Percentiles rank a stretch among this genome's conserved stretches.
Evolutionary conservation across 2,329 filamentous ascomycete genomes (phyloP).

Genomic region (Cercospora sp.): DNA sequence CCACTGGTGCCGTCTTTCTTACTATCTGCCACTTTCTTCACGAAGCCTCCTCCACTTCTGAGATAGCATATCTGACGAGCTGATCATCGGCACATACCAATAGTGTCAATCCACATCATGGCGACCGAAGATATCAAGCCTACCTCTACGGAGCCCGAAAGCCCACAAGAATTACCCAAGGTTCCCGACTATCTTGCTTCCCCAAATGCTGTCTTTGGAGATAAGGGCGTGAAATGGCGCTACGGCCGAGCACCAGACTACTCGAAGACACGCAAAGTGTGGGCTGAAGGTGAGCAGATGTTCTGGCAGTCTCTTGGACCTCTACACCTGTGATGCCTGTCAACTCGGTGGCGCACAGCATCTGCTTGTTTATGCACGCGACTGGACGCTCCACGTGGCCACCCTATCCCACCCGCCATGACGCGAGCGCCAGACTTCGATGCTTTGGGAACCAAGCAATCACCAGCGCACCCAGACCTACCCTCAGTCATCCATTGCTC

Average conservation of each 20-base stretch:
- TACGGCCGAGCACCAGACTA: slow-evolving; percentile 64
- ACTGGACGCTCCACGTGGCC: slow-evolving; percentile 12
- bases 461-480: neutral
- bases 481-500: neutral
- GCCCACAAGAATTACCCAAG: slow-evolving; percentile 38
- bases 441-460: slow-evolving; percentile 20
- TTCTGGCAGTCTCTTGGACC: neutral
- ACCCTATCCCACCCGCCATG: slow-evolving; percentile 7
- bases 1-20: neutral
- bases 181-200: slow-evolving; percentile 61
- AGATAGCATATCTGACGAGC: neutral
- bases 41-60: neutral
- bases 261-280: slow-evolving; percentile 61
- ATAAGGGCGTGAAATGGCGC: slow-evolving; percentile 58
- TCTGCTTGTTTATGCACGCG: slow-evolving; percentile 4
- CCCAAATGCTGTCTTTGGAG: slow-evolving; percentile 59
- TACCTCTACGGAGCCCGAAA: slow-evolving; percentile 15
- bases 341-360: slow-evolving; percentile 1
- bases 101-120: slow-evolving; percentile 23
- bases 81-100: neutral
- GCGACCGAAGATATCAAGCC: slow-evolving; percentile 31
- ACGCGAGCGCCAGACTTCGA: slow-evolving; percentile 7
- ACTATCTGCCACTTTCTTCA: neutral
- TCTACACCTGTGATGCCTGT: slow-evolving; percentile 7
- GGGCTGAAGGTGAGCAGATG: slow-evolving; percentile 54